Base-by-base conservation (phyloP, 495 filamentous ascomycete genomes). In the Penicillium taxi region DNA sequence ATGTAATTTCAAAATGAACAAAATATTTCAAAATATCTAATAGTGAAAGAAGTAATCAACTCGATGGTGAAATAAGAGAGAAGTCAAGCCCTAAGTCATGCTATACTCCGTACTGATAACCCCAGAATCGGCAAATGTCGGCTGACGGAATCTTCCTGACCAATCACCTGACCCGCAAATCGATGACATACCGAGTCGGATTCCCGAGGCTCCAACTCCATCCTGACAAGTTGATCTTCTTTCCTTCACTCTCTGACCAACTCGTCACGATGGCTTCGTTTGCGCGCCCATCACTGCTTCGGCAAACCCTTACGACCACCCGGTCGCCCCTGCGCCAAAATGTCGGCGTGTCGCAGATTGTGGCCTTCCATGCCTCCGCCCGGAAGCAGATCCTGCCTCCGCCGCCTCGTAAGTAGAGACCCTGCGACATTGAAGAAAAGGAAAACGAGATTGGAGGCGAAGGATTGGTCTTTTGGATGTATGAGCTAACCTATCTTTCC, bases 291-390 rank as follows among this genome's bases (percentile, higher is more conserved):
- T 59, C 60, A 26, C 51, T 58, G 46, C 53, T 63, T 40, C 53
- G 53, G 45, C 64, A 59, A 50, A 46, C 53, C 37, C 63, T 64
- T 35, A 58, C 62, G 49, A 57, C 54, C 42, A 48, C 55, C 53
- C 56, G 58, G 42, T 48, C 59, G 45, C 55, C 61, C 30, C 42
- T 66, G 41, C 56, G 51, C 47, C 55, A 50, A 49, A 65, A 63
- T 59, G 53, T 50, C 42, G 62, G 58, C 31, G 52, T 62, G 37
- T 66, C 62, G 49, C 63, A 67, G 56, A 48, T 75, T 36, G 72
- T 82, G 22, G 77, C 77, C 52, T 88, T 89, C 74, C 82, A 86
- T 56, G 78, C 77, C 46, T 82, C 80, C 27, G 67, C 74, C 50
- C 69, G 67, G 59, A 75, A 72, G 60, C 61, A 64, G 51, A 77